Conservation (phyloP, 2,329 filamentous ascomycete genomes). For the Epichloe brachyelytri region DNA sequence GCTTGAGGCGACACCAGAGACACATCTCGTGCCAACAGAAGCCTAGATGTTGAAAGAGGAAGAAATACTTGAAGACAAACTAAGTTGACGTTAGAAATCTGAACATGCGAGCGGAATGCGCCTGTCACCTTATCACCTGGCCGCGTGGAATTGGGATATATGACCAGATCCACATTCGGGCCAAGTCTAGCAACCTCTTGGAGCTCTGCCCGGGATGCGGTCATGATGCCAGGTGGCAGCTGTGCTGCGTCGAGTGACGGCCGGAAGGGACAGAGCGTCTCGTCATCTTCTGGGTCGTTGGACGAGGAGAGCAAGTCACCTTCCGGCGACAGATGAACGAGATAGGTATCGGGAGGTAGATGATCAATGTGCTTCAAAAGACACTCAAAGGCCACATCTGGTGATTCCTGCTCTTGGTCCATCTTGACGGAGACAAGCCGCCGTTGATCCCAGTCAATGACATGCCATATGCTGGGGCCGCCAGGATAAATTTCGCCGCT, state of each 20-base stretch:
- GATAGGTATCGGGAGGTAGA: no score
- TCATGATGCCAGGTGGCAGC: not conserved
- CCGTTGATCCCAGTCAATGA: slow-evolving; percentile 16
- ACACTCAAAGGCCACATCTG: no score
- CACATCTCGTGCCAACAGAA: slow-evolving; percentile 24
- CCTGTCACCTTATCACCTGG: no score
- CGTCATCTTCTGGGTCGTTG: slow-evolving; percentile 10
- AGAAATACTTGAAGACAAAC: slow-evolving; percentile 24
- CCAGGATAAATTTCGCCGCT: not conserved
- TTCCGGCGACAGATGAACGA: no score
- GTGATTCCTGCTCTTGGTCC: slow-evolving; percentile 7
- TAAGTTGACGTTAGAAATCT: not conserved
- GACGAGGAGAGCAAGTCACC: no score
- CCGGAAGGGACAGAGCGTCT: slow-evolving; percentile 12
- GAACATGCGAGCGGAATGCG: no score
- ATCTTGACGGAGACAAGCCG: slow-evolving; percentile 17
- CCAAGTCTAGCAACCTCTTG: slow-evolving; percentile 18
- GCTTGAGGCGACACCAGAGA: slow-evolving; percentile 20
- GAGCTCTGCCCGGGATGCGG: slow-evolving; percentile 12
- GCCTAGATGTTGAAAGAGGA: slow-evolving; percentile 8
- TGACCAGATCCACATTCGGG: slow-evolving; percentile 12
- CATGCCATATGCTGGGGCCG: slow-evolving; percentile 8
- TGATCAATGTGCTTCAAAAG: no score
- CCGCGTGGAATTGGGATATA: slow-evolving; percentile 1
- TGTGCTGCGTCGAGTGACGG: slow-evolving; percentile 3